These are phyloP conservation scores for Neurospora discreta DNA, from an alignment of 495 filamentous ascomycete genomes.

Conservation along the genomic window DNA sequence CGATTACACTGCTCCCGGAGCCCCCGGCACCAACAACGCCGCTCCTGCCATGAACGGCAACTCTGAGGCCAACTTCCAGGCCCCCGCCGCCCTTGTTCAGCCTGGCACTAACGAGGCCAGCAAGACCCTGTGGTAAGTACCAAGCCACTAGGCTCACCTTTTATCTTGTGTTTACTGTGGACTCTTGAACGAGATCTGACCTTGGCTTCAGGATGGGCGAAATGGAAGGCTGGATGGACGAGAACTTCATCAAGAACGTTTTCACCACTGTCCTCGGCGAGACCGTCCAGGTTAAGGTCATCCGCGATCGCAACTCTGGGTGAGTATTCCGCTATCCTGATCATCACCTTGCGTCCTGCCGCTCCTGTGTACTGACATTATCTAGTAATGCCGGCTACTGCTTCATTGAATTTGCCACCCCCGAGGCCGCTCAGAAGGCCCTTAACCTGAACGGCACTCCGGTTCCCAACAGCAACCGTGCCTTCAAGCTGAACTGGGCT, in stretches of 20 bases:
- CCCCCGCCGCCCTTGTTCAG: conserved; percentile 4
- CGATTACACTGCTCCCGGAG: conserved; percentile 14
- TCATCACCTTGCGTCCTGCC: neutral
- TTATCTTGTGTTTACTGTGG: neutral
- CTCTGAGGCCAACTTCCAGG: conserved; percentile 9
- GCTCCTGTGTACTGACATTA: neutral
- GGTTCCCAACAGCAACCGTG: conserved; percentile 87
- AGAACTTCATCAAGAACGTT: conserved; percentile 91
- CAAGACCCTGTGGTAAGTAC: conserved; percentile 35
- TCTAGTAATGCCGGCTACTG: conserved; percentile 93
- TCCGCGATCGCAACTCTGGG: conserved; percentile 98
- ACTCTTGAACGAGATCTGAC: conserved; percentile 5
- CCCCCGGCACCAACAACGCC: conserved; percentile 13
- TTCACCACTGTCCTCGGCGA: conserved; percentile 80
- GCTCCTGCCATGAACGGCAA: conserved; percentile 22
- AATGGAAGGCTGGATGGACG: conserved; percentile 98
- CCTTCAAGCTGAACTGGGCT: conserved; percentile 99
- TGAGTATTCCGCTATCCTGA: conserved; percentile 37
- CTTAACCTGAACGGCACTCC: conserved; percentile 77
- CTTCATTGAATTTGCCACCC: conserved; percentile 84
- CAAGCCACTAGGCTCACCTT: neutral
- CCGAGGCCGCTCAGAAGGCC: conserved; percentile 83
- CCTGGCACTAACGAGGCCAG: conserved; percentile 16
- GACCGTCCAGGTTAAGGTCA: conserved; percentile 98
- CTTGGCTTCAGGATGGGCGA: conserved; percentile 83